Base-by-base conservation (phyloP, 2,329 filamentous ascomycete genomes). In the Rugonectria rugulosa region DNA sequence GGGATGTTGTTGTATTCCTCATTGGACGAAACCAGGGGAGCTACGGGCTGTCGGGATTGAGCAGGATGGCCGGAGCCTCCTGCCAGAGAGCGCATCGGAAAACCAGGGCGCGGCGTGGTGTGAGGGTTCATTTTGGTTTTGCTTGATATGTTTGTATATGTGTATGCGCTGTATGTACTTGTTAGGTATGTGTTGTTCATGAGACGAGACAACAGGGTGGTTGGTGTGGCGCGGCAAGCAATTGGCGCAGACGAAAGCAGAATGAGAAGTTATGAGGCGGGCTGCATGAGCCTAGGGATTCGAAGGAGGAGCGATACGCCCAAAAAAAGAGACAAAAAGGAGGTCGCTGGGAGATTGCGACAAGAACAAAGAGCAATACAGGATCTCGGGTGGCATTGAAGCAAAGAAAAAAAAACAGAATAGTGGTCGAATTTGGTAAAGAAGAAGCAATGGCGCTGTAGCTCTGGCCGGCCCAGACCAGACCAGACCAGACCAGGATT, bases 1-100 rank as follows among this genome's bases (percentile, higher is more conserved):
- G 87, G 88, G 64, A 98, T 75, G 40, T 62, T 68, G 59, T 64
- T 70, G 57, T 76, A 77, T 26, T 76, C 74, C 41, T 76, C 73
- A 55, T 74, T 75, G 19, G 68, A 61, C 10, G 70, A 71, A 5
- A 75, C 70, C 41, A 73, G 73, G 11, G 69, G 70, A 14, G 71
- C 66, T 9, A 71, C 62, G 11, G 72, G 70, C 24, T 72, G 71
- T 48, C 67, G 67, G 20, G 68, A 67, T 52, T 72, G 71, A 21
- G 68, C 66, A 32, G 71, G 70, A 37, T 72, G 72, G 40, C 60
- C 62, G 12, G 72, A 67, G 9, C 64, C 67, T 17, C 65, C 68
- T 24, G 65, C 70, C 57, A 74, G 60, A 45, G 73, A 72, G 32
- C 74, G 72, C 43, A 68, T 60, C 9, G 72, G 67, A 56, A 75